Conservation (phyloP, 768 basidiomycete species). For the Lanmaoa pseudosensibilis region DNA sequence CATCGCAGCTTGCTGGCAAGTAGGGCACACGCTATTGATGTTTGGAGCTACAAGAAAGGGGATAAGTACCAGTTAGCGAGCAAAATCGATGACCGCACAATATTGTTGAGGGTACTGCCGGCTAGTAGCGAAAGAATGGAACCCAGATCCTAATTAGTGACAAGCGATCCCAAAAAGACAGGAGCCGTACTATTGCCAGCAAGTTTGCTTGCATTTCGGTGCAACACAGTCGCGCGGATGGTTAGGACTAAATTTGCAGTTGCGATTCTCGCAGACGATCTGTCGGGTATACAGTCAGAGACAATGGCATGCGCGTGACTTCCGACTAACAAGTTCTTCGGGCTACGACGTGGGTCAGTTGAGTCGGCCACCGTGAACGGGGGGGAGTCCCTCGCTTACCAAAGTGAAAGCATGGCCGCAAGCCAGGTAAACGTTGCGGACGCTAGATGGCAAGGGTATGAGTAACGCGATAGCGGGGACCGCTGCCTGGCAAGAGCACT, state of each 20-base stretch:
- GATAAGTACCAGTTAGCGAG: background rate
- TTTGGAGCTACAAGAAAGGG: slow-evolving; percentile 37
- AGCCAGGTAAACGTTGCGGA: slow-evolving; percentile 47
- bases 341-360: slow-evolving; percentile 30
- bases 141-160: slow-evolving; percentile 2
- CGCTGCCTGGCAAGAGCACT: slow-evolving; percentile 19
- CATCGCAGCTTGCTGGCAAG: slow-evolving; percentile 34
- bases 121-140: slow-evolving; percentile 25
- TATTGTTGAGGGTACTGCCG: slow-evolving; percentile 49
- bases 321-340: slow-evolving; percentile 35
- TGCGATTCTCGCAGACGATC: slow-evolving; percentile 45
- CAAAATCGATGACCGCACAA: slow-evolving; percentile 31
- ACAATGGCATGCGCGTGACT: background rate
- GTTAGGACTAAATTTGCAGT: slow-evolving; percentile 56
- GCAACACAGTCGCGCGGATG: slow-evolving; percentile 46
- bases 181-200: slow-evolving; percentile 47
- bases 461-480: slow-evolving; percentile 1
- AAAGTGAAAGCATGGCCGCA: slow-evolving; percentile 50
- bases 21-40: slow-evolving; percentile 43
- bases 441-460: slow-evolving; percentile 26
- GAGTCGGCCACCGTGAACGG: background rate
- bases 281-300: slow-evolving; percentile 26
- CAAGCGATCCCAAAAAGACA: slow-evolving; percentile 7
- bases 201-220: slow-evolving; percentile 44
- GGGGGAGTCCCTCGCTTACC: slow-evolving; percentile 30